Base-by-base conservation (phyloP, 225 moss, liverwort and hornwort species). In the Lunularia cruciata region DNA sequence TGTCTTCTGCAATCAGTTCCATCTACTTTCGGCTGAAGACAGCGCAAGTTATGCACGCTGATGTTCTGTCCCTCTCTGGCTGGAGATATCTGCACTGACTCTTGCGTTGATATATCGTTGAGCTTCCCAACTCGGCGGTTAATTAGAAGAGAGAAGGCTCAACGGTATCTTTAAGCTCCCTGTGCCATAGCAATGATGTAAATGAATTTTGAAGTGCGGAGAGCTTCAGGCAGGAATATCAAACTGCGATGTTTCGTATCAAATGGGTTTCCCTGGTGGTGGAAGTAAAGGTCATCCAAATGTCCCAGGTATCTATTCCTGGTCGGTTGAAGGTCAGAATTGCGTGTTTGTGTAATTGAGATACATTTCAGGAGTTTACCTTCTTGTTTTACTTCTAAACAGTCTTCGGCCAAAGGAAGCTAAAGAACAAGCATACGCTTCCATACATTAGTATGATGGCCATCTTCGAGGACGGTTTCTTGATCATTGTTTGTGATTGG, bases 131-230 rank as follows among this genome's bases (percentile, higher is more conserved):
- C 4, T 65, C 30, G 39, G 62, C 26, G 23, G 15, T 65, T 11
- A 35, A 51, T 20, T 2, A 10, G 20, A 67, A 51, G 33, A 25
- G 31, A 12, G 31, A 34, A 51, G 33, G 66, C 39, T 32, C 16
- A 34, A 35, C 32, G 8, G 48, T 20, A 35, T 20, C 2, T n/a
- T 19, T 49, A 12, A 48, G 66, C 66, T 51, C 33, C 66, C 32
- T 49, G 66, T 67, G 48, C 65, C 48, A 66, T 49, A 48, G 48
- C 49, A 19, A 26, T 30, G 27, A 20, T 67, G 66, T 67, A 67
- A 48, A 67, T 67, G 66, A 67, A 67, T 34, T 67, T 67, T 67
- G n/a, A 67, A 33, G 49, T 48, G 30, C 8, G 60, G 31, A 27
- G 63, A 67, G 34, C 66, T 67, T 49, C 48, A 67, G 20, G 48